Conservation (phyloP, 129 eudicot species). For the Helianthus annuus region HanXRQr2.0-SUNRISE NC_035437.2:20093722-20094221, state of each 20-base stretch:
- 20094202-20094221: background rate
- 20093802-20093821: constrained; percentile 68
- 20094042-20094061: constrained; percentile 53
- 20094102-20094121: constrained; percentile 72
- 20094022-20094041: background rate
- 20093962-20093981: constrained; percentile 41
- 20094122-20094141: constrained; percentile 59
- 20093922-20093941: constrained; percentile 76
- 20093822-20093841: constrained; percentile 71
- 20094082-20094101: constrained; percentile 75
- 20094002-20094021: background rate
- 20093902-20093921: constrained; percentile 75
- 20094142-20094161: constrained; percentile 84
- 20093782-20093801: constrained; percentile 67
- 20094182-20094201: constrained; percentile 72
- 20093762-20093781: constrained; percentile 43
- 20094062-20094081: constrained; percentile 83
- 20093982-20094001: background rate
- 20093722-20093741: too few species aligned
- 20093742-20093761: background rate
- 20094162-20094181: constrained; percentile 71
- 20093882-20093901: constrained; percentile 72
- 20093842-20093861: constrained; percentile 78
- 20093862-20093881: constrained; percentile 56
- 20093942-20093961: constrained; percentile 73